Percentiles rank a stretch among this genome's conserved stretches.
phyloP scores from a whole-genome alignment of 1,139 yeast genomes.

The Geotrichum restrictum region DNA sequence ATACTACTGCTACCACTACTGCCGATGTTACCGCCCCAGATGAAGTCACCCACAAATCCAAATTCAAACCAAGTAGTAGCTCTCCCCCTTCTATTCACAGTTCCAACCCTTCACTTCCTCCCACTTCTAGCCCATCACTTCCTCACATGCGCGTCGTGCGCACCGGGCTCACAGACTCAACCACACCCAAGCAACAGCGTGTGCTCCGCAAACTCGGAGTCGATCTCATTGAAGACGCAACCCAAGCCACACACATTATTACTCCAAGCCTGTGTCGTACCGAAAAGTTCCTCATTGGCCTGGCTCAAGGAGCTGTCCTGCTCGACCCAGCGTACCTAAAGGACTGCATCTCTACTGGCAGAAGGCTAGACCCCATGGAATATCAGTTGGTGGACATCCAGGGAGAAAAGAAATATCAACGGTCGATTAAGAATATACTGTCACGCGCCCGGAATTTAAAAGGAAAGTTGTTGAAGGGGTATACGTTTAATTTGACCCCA shows the following conservation, averaged over 20 bases:
- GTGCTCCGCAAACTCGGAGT: conserved; percentile 33
- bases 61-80: too few species aligned
- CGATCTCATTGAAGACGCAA: conserved; percentile 33
- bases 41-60: too few species aligned
- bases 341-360: conserved; percentile 24
- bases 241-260: conserved; percentile 40
- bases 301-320: conserved; percentile 44
- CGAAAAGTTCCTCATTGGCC: conserved; percentile 65
- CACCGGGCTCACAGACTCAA: too few species aligned
- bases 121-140: too few species aligned
- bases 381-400: conserved; percentile 5
- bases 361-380: background rate
- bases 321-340: conserved; percentile 35
- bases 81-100: too few species aligned
- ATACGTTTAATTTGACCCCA: conserved; percentile 54
- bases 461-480: conserved; percentile 43
- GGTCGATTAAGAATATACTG: conserved; percentile 1
- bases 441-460: conserved; percentile 22
- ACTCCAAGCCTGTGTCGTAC: conserved; percentile 82
- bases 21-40: too few species aligned
- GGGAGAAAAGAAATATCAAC: conserved; percentile 4
- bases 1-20: too few species aligned
- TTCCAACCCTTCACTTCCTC: too few species aligned
- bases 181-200: too few species aligned
- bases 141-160: too few species aligned